Base-by-base conservation (phyloP, 306 rosid species). In the Quercus alba region DNA sequence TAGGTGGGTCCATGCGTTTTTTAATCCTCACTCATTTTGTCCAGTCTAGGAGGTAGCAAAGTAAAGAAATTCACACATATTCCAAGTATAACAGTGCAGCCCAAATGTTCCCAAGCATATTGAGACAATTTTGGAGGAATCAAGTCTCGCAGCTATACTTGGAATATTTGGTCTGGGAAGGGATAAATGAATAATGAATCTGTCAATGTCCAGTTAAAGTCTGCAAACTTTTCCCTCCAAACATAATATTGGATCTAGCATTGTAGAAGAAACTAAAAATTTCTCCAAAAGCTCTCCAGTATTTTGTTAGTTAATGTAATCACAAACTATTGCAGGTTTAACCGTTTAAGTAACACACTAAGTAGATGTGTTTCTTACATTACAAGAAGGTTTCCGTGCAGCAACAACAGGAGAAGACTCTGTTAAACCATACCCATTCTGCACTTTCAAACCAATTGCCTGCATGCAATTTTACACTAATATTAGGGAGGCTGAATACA, bases 341-440 rank as follows among this genome's bases (percentile, higher is more conserved):
- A 67, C 17, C 5, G 9, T 67, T 4, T 19, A 67, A 67, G 52
- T 17, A 10, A 77, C 67, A 26, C 57, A 70, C 38, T 46, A 72
- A 75, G 44, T 67, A 52, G 79, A 69, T 77, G 18, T 35, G 38
- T 54, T 81, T 76, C 97, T 87, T 85, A 95, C 99, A 75, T 95
- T 93, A 82, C 87, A 89, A 78, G 83, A 84, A 80, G 80, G 95
- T 74, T 74, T 79, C 41, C 99, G 94, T 83, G 92, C 95, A 86
- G 97, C 90, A 84, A 80, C 2, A 85, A 86, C 99, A 26, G 99
- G 99, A 56, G 99, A 86, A 71, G 93, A 80, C 84, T 95, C 99
- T 63, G 99, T 95, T 79, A 95, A 88, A 84, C 99, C 99, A 81
- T 93, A 95, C 76, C 97, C 99, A 79, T 95, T 95, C 82, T 91